phyloP scores from a whole-genome alignment of 352 stramenopile genomes.

The Plasmopara viticola region DNA sequence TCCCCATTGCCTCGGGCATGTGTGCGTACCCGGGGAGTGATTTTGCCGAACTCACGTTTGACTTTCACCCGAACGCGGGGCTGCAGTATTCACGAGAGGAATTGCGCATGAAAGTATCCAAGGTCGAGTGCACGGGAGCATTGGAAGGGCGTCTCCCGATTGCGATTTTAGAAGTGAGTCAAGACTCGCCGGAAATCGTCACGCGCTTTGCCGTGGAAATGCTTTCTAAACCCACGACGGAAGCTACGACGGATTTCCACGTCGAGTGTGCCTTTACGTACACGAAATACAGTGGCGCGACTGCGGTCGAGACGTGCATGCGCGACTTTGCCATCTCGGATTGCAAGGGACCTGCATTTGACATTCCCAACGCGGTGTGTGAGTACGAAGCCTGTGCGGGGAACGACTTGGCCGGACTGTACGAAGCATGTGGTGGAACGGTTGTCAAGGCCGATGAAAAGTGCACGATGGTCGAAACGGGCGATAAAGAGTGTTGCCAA shows the following conservation, averaged over 20 bases:
- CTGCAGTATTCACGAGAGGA: constrained; percentile 31
- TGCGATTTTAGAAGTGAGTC: constrained; percentile 30
- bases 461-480: constrained; percentile 24
- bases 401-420: constrained; percentile 26
- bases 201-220: constrained; percentile 52
- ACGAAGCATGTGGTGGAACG: constrained; percentile 41
- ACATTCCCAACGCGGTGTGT: constrained; percentile 35
- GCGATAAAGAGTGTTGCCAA: constrained; percentile 40
- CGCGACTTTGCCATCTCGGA: constrained; percentile 47
- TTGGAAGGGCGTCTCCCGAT: constrained; percentile 24
- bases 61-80: constrained; percentile 45
- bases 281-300: constrained; percentile 19
- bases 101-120: constrained; percentile 32
- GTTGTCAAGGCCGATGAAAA: constrained; percentile 18
- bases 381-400: constrained; percentile 32
- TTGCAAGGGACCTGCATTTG: constrained; percentile 49
- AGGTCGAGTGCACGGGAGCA: constrained; percentile 36
- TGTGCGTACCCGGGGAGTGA: constrained; percentile 54
- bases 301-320: constrained; percentile 28
- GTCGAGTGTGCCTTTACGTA: constrained; percentile 57
- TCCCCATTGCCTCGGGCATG: constrained; percentile 26
- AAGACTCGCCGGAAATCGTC: constrained; percentile 35
- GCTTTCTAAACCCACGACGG: constrained; percentile 33
- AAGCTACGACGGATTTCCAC: constrained; percentile 33
- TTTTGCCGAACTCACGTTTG: constrained; percentile 61